Conservation (phyloP, 495 filamentous ascomycete genomes). For the Podospora pseudoanserina region DNA sequence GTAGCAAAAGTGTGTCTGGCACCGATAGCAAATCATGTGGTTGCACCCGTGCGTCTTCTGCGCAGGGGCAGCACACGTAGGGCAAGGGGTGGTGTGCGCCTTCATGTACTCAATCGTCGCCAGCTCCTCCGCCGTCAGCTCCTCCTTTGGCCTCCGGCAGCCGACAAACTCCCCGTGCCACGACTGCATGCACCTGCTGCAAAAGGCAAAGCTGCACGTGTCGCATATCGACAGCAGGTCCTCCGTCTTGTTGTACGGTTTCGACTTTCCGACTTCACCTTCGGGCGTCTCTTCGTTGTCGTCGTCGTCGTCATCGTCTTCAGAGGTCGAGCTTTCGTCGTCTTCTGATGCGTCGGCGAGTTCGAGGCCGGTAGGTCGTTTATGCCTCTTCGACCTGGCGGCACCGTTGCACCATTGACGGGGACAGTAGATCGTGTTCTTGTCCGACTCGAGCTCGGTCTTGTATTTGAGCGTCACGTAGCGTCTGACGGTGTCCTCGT, state of each 20-base stretch:
- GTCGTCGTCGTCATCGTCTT: slow-evolving; percentile 45
- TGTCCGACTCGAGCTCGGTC: slow-evolving; percentile 83
- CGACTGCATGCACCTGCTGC: slow-evolving; percentile 56
- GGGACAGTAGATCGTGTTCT: slow-evolving; percentile 90
- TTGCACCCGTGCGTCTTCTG: slow-evolving; percentile 96
- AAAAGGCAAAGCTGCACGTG: slow-evolving; percentile 90
- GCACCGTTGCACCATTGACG: slow-evolving; percentile 90
- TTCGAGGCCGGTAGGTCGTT: slow-evolving; percentile 58
- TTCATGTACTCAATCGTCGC: slow-evolving; percentile 78
- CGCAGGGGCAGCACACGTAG: slow-evolving; percentile 79
- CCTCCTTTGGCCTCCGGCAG: slow-evolving; percentile 56
- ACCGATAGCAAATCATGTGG: slow-evolving; percentile 93
- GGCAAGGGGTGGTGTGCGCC: slow-evolving; percentile 78
- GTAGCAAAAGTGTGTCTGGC: slow-evolving; percentile 92
- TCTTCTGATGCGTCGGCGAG: slow-evolving; percentile 49
- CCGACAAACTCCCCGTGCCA: slow-evolving; percentile 84
- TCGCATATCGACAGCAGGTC: slow-evolving; percentile 74
- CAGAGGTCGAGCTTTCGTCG: slow-evolving; percentile 11
- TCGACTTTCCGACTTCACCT: slow-evolving; percentile 30
- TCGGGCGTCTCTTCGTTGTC: slow-evolving; percentile 39
- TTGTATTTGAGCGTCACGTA: slow-evolving; percentile 90
- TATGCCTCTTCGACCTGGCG: slow-evolving; percentile 75
- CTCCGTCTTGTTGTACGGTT: slow-evolving; percentile 23
- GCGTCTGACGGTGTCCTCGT: slow-evolving; percentile 69
- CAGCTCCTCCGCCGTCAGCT: slow-evolving; percentile 77